Evolutionary conservation across 2,329 filamentous ascomycete genomes (phyloP), one percentile per base, ranked within the genome.

Genomic region (Nemania sp.): DNA sequence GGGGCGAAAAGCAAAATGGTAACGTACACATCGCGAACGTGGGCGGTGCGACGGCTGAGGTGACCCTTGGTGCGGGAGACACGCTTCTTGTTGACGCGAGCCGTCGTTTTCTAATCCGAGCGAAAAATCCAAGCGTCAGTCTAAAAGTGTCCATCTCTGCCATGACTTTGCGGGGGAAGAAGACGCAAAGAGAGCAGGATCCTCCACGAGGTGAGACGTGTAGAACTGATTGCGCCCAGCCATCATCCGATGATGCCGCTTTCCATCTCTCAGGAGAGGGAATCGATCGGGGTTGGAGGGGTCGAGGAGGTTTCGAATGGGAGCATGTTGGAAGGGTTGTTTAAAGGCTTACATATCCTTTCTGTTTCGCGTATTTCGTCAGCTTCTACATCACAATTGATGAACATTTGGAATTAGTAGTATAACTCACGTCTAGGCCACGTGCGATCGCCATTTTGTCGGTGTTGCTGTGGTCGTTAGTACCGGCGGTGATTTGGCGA

Each of bases 21-120:
- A 23, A 59, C 57, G 17, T 59, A 59, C 57, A 99, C 88, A 74
- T 97, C 92, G 70, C 94, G 86, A 69, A 97, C 93, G 80, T 99
- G 97, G 70, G 89, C 86, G 70, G 94, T 97, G 73, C 92, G 88
- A 88, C 96, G 96, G 82, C 90, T 95, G 73, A 96, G 82, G 80
- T 94, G 90, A 70, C 94, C 94, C 86, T 97, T 97, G 81, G 86
- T 92, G 70, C 88, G 82, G 73, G 86, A 90, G 71, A 92, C 84
- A 71, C 88, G 85, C 72, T 84, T 84, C 83, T 91, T 92, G 75
- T 79, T 76, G 72, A 88, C 86, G 73, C 90, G 85, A 69, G 86
- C 75, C 68, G 89, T 91, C 78, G 89, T 91, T 85, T 92, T 92
- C 88, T 92, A 78, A 64, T 43, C 47, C 63, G 62, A 66, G 63